Conservation (phyloP, 805 yeast species). For the Tetrapisispora fleetii region DNA sequence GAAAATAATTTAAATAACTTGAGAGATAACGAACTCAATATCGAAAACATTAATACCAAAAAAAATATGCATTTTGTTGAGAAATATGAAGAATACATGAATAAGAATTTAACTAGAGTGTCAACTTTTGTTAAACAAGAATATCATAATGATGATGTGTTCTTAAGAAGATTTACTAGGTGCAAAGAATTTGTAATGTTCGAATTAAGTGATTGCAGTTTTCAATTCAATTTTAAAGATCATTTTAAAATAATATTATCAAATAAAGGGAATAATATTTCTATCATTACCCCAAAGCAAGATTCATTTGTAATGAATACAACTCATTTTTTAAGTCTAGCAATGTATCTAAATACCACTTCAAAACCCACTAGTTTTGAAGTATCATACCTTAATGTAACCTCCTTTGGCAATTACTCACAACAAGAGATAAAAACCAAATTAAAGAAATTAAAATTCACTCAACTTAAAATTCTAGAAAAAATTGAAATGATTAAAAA, state of each 20-base stretch:
- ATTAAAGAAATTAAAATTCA: background rate
- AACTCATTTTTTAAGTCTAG: background rate
- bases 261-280: conserved; percentile 61
- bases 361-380: background rate
- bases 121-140: conserved; percentile 46
- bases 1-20: background rate
- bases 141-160: conserved; percentile 53
- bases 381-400: background rate
- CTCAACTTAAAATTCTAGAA: background rate
- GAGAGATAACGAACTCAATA: background rate
- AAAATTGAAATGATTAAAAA: conserved; percentile 3
- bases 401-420: background rate
- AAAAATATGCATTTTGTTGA: conserved; percentile 79
- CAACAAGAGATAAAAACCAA: background rate
- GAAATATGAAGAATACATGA: conserved; percentile 87
- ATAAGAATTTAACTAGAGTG: conserved; percentile 73
- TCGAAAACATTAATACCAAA: conserved; percentile 30
- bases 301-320: conserved; percentile 18
- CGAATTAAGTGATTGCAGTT: conserved; percentile 82
- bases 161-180: conserved; percentile 75
- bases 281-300: conserved; percentile 72
- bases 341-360: background rate
- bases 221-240: conserved; percentile 92
- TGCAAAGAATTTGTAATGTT: conserved; percentile 78
- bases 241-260: conserved; percentile 82